Evolutionary conservation across 2,329 filamentous ascomycete species (phyloP), one percentile per base, ranked within the genome.

Genomic region (Sarocladium oryzae): DNA sequence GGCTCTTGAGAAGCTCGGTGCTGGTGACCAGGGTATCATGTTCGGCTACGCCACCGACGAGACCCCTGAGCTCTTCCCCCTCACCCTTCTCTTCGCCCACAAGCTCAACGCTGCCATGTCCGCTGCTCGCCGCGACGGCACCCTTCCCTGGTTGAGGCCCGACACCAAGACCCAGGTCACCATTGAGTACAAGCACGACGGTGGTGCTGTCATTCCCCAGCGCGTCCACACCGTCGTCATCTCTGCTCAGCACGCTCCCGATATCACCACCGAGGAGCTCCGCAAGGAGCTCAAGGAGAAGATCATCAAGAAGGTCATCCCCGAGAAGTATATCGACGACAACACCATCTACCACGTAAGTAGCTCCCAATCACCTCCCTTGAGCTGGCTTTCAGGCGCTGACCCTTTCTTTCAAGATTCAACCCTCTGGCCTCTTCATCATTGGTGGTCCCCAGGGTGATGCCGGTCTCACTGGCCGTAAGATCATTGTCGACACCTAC

Each of bases 91-190:
- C 66, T 84, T 97, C 67, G 87, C 93, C 66, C 93, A 99, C 84
- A 90, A 91, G 81, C 88, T 99, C 64, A 99, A 99, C 78, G 81
- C 85, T 68, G 89, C 89, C 72, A 95, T 99, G 91, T 88, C 84
- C 58, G 80, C 85, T 63, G 90, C 92, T 67, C 89, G 92, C 68
- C 86, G 88, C 59, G 82, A 95, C 67, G 93, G 93, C 65, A 79
- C 79, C 67, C 81, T 96, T 56, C 86, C 92, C 56, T 99, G 93
- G 93, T 81, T 99, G 67, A 85, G 92, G 69, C 93, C 93, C 58
- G 93, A 99, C 76, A 99, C 93, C 78, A 99, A 99, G 88, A 99
- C 93, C 58, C 93, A 99, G 77, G 92, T 99, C 72, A 99, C 93
- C 59, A 80, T 99, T 65, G 93, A 99, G 84, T 99, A 99, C 80